Conservation (phyloP, 2,329 filamentous ascomycete species). For the Westerdykella aurantiaca region DNA sequence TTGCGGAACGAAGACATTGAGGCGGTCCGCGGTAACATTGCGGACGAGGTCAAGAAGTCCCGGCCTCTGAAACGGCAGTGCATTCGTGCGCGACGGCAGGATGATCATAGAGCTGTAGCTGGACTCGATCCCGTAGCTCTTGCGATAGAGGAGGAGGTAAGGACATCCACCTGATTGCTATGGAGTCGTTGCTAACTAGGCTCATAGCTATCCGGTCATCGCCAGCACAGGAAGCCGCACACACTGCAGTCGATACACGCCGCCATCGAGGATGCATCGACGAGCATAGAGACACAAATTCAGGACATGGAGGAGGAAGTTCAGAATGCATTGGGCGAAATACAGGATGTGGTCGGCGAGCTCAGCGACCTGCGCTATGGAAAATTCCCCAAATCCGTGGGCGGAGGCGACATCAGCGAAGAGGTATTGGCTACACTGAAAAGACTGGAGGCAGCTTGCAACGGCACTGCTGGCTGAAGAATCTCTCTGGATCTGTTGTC, state of each 20-base stretch:
- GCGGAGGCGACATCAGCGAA: conserved; percentile 55
- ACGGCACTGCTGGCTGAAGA: conserved; percentile 18
- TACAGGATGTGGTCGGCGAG: conserved; percentile 62
- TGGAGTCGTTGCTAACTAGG: conserved; percentile 5
- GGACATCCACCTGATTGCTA: too few relatives aligned
- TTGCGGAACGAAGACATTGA: conserved; percentile 66
- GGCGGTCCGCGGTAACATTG: conserved; percentile 59
- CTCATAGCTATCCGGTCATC: conserved; percentile 51
- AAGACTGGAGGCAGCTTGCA: conserved; percentile 59
- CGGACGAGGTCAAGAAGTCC: conserved; percentile 58
- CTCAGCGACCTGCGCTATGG: conserved; percentile 82
- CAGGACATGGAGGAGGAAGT: conserved; percentile 60
- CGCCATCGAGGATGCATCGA: conserved; percentile 62
- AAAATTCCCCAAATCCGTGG: conserved; percentile 50
- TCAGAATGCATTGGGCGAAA: conserved; percentile 52
- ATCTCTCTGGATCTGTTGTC: background rate
- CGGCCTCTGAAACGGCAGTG: conserved; percentile 55
- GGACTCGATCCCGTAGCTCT: conserved; percentile 56
- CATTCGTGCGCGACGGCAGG: conserved; percentile 48
- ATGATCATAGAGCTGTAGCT: conserved; percentile 50
- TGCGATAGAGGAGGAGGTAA: conserved; percentile 47
- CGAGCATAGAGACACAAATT: conserved; percentile 63
- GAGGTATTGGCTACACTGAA: conserved; percentile 64
- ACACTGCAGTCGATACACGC: conserved; percentile 59
- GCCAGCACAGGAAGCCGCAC: conserved; percentile 49